Base-by-base conservation (phyloP, 805 yeast genomes). In the Pichia deserticola region DNA sequence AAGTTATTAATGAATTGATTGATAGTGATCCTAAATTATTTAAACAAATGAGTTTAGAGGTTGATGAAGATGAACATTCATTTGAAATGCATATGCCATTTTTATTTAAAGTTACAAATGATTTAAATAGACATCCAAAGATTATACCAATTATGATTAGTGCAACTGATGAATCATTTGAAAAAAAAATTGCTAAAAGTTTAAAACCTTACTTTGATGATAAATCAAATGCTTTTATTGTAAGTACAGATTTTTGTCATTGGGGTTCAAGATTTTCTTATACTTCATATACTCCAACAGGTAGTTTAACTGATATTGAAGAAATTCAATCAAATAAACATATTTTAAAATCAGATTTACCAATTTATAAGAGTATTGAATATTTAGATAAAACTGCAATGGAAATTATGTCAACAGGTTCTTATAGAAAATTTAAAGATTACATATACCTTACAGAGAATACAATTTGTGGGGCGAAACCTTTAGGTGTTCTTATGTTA, bases 1-100 rank as follows among this genome's bases (percentile, higher is more conserved):
- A 73, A 10, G 59, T 71, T 1, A 67, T 71, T 27, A 48, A 63
- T 1, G 57, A 67, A 15, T 60, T 84, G 38, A 50, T 72, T 3
- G 45, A 51, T 13, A 49, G 58, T 29, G 65, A 65, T n/a, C 60
- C 72, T 4, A 65, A 66, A 2, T 54, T 74, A 6, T 82, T 86
- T 56, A 69, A 71, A 51, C 65, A 62, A 48, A 85, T 89, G 95
- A 64, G 72, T 30, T 54, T 64, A 2, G 75, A 71, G 0, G 73
- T 74, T 12, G 99, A 93, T 63, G 80, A 82, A 51, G 85, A 84
- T 15, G 99, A 93, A 63, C 99, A 93, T 64, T 84, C 93, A 46
- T 79, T 93, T 59, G 99, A 93, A 60, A 87, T 93, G 96, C 98
- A 93, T 65, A 76, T 84, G 61, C 96, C 98, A 0, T 82, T 78